These are phyloP conservation scores for Venturia aucupariae DNA, from an alignment of 2,329 filamentous ascomycete species.

Conservation along the genomic window DNA sequence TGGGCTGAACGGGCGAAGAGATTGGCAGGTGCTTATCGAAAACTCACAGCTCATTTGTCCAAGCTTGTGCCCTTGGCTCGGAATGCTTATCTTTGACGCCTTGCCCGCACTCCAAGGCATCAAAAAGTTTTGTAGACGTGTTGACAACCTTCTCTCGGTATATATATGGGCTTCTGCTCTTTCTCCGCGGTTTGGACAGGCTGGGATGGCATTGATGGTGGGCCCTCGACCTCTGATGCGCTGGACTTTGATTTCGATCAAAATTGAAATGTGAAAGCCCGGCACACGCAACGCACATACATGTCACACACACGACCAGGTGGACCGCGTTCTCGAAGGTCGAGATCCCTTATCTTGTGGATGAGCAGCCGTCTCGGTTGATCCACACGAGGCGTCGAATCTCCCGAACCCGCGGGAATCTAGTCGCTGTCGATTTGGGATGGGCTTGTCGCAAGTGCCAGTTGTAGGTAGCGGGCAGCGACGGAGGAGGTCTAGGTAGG, in stretches of 20 bases:
- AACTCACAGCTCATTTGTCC: background rate
- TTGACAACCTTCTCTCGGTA: background rate
- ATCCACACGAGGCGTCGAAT: background rate
- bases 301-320: background rate
- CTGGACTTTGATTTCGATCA: background rate
- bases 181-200: background rate
- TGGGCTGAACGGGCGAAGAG: background rate
- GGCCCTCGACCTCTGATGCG: background rate
- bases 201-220: background rate
- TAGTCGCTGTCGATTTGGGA: background rate
- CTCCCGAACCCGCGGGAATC: background rate
- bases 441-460: background rate
- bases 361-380: background rate
- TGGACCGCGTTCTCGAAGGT: background rate
- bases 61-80: background rate
- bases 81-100: conserved; percentile 4
- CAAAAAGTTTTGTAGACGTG: background rate
- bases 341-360: background rate
- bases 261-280: background rate
- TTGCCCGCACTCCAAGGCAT: background rate
- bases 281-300: background rate
- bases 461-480: background rate
- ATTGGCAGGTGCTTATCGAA: conserved; percentile 7
- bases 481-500: no score
- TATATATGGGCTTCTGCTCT: background rate